phyloP scores from a whole-genome alignment of 1,284 basidiomycete genomes.

The Gymnopus androsaceus region DNA sequence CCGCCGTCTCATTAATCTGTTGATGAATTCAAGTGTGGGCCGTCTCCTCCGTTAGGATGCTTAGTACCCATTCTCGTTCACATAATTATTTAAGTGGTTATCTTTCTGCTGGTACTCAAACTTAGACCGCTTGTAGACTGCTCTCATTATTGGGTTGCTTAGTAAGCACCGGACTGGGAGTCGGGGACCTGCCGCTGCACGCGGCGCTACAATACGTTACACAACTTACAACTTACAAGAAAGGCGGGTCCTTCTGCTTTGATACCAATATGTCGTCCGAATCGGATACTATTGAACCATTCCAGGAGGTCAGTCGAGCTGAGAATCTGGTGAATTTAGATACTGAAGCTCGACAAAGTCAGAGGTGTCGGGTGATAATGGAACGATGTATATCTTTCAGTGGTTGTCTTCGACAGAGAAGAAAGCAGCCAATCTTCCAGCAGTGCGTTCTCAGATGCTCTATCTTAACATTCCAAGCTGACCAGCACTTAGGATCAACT shows the following conservation, averaged over 20 bases:
- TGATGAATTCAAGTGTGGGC: too few relatives aligned
- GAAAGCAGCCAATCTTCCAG: slow-evolving; percentile 47
- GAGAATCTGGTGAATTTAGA: not conserved
- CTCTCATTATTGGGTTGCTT: too few relatives aligned
- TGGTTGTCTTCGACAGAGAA: slow-evolving; percentile 76
- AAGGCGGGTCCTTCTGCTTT: not conserved
- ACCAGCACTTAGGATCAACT: slow-evolving; percentile 53
- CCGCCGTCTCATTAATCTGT: too few relatives aligned
- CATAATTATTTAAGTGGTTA: too few relatives aligned
- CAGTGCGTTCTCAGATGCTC: slow-evolving; percentile 43
- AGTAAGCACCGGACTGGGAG: too few relatives aligned
- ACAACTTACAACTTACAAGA: too few relatives aligned
- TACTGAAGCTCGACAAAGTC: slow-evolving; percentile 41
- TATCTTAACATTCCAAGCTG: not conserved
- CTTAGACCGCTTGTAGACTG: too few relatives aligned
- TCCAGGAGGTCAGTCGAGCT: slow-evolving; percentile 13
- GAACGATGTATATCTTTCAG: slow-evolving; percentile 79
- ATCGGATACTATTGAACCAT: slow-evolving; percentile 6
- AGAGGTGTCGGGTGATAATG: slow-evolving; percentile 73
- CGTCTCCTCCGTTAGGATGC: too few relatives aligned
- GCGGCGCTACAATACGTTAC: too few relatives aligned
- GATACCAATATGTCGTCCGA: slow-evolving; percentile 9
- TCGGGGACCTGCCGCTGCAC: too few relatives aligned
- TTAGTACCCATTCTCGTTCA: too few relatives aligned
- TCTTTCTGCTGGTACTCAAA: too few relatives aligned